Percentiles rank a stretch among this genome's conserved stretches.
phyloP scores from a whole-genome alignment of 1,139 yeast genomes.

The Hemisphaericaspora xylofermentans region DNA sequence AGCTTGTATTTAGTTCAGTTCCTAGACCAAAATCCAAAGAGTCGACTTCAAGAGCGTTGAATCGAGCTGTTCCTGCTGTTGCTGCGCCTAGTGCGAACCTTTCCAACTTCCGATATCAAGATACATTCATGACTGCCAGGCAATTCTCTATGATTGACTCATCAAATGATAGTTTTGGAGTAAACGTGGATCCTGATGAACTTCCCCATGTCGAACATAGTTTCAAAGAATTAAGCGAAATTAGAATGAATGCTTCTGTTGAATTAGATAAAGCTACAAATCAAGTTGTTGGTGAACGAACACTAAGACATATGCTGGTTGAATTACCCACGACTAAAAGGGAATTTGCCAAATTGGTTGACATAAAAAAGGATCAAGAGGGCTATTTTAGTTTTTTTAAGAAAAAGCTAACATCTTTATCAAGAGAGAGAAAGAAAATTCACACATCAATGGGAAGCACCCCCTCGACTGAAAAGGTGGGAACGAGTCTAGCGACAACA shows the following conservation, averaged over 20 bases:
- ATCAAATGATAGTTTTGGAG: conserved; percentile 17
- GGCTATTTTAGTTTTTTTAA: conserved; percentile 50
- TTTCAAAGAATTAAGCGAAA: conserved; percentile 43
- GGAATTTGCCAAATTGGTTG: conserved; percentile 48
- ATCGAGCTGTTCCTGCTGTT: neutral
- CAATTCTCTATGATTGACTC: conserved; percentile 16
- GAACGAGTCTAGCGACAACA: no score
- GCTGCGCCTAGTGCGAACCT: neutral
- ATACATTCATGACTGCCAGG: conserved; percentile 12
- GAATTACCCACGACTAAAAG: conserved; percentile 52
- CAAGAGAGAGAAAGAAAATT: conserved; percentile 28
- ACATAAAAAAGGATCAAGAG: conserved; percentile 38
- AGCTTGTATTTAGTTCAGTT: conserved; percentile 26
- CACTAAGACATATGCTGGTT: conserved; percentile 55
- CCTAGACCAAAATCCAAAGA: neutral
- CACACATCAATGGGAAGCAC: neutral
- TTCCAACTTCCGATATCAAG: conserved; percentile 9
- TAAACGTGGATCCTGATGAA: conserved; percentile 17
- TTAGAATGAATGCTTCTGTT: conserved; percentile 45
- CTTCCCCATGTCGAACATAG: conserved; percentile 33
- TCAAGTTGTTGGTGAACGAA: conserved; percentile 46
- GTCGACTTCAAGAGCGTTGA: neutral
- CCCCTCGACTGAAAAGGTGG: neutral
- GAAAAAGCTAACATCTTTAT: conserved; percentile 36
- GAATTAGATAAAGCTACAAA: conserved; percentile 38